These are phyloP conservation scores for Rhynchospora breviuscula DNA, from an alignment of 176 grass and related monocot genomes.

Conservation along the genomic window DNA sequence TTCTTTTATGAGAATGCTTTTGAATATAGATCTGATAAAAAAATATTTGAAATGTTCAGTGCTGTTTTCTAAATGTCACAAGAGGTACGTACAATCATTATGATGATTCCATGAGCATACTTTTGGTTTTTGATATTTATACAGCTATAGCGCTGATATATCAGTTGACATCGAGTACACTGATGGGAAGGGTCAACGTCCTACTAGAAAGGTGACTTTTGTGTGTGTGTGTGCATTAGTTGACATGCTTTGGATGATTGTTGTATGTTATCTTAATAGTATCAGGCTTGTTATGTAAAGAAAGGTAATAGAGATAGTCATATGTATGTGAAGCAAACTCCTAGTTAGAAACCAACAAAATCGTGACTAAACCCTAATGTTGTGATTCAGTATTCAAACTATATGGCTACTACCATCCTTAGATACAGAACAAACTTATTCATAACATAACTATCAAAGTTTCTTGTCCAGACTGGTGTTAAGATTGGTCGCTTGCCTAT, in stretches of 20 bases:
- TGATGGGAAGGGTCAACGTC: slow-evolving; percentile 41
- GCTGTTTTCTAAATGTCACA: background rate
- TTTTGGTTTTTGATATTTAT: slow-evolving; percentile 16
- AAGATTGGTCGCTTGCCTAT: slow-evolving; percentile 75
- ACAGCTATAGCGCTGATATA: slow-evolving; percentile 75
- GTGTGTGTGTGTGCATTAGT: background rate
- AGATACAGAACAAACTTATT: background rate
- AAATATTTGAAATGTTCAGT: background rate
- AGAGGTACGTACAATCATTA: background rate
- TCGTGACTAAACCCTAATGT: background rate
- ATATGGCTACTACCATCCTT: background rate
- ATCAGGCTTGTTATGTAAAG: background rate
- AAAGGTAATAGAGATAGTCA: background rate
- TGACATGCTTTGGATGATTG: slow-evolving; percentile 7
- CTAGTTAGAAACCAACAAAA: background rate
- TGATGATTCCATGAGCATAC: background rate
- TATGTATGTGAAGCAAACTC: background rate
- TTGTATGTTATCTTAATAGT: background rate
- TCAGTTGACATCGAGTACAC: slow-evolving; percentile 64
- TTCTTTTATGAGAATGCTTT: too few species aligned
- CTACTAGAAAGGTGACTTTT: slow-evolving; percentile 9
- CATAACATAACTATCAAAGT: background rate
- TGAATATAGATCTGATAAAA: too few species aligned
- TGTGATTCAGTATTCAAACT: background rate
- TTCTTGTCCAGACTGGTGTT: slow-evolving; percentile 25